Evolutionary conservation across 257 asterid species (phyloP), one percentile per base, ranked within the genome.

Genomic region (Ballota nigra): DNA sequence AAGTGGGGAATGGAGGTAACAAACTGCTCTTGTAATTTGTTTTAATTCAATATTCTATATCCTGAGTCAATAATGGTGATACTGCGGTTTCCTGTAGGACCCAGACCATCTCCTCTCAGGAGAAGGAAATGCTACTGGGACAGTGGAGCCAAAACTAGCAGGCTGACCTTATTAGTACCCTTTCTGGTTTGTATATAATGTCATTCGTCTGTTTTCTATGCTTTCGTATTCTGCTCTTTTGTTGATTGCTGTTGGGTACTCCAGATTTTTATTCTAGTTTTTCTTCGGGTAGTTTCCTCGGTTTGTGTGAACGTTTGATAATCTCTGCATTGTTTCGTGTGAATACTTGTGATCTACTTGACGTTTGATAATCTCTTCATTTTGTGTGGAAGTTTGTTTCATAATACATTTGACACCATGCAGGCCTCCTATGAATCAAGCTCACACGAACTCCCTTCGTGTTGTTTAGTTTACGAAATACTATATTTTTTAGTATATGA

Each of bases 1-100:
- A 95, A 95, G 76, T 95, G 99, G 99, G 99, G 99, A 66, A 84
- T 95, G 92, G 98, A 95, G 98, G 99, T 92, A 67, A 41, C 16
- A 36, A 1, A 20, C 47, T 69, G 69, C 65, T 57, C 43, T 26
- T 31, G n/a, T 45, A 31, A 4, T 61, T 70, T 22, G 7, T 56
- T 19, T 26, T 10, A 12, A 53, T 57, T 22, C 0, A 41, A 31
- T 66, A 10, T 40, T 22, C 19, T 33, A 23, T 66, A 7, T 22
- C 3, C 60, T 28, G 22, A 24, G 75, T 59, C 38, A 19, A 53
- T 45, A 20, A 38, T 9, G 23, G 38, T 69, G n/a, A 53, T 55
- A 15, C 49, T 63, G 55, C 18, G 34, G 23, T 6, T 58, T 45
- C 51, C 69, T 33, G 77, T 84, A 92, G 98, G 98, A 92, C 76